Percentiles rank a stretch among this genome's conserved stretches.
Conservation (phyloP, 139 green algal genomes). For the Chlorella sp. region DNA sequence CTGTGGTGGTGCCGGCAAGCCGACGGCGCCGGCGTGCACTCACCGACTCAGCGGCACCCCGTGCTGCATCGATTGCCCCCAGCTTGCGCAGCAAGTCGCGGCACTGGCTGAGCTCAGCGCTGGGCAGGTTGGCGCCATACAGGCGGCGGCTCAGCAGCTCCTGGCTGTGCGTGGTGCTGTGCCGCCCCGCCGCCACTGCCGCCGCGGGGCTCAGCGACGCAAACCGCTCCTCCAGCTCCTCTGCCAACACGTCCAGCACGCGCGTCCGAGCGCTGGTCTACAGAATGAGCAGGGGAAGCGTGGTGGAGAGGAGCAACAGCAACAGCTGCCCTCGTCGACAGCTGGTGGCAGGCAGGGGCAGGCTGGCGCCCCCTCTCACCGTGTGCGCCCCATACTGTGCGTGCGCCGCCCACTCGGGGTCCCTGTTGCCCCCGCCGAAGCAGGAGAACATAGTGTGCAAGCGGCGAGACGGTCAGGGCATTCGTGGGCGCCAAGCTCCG, state of each 20-base stretch:
- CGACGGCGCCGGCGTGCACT: neutral
- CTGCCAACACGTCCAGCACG: conserved; percentile 41
- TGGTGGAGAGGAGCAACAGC: neutral
- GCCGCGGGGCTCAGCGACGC: neutral
- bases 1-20: neutral
- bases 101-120: conserved; percentile 9
- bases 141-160: conserved; percentile 30
- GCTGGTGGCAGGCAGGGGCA: neutral
- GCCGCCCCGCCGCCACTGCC: neutral
- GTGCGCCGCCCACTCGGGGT: neutral
- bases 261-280: neutral
- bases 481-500: too few species aligned
- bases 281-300: neutral
- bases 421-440: neutral
- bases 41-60: conserved; percentile 3
- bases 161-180: neutral
- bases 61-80: conserved; percentile 14
- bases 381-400: conserved; percentile 13
- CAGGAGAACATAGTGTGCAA: conserved; percentile 2
- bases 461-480: neutral
- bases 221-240: conserved; percentile 43
- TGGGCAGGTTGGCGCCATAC: conserved; percentile 38
- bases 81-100: conserved; percentile 48
- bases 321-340: neutral
- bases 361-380: neutral